Percentiles rank a stretch among this genome's conserved stretches.
phyloP scores from a whole-genome alignment of 345 rosid genomes.

The Heritiera fomes region DNA sequence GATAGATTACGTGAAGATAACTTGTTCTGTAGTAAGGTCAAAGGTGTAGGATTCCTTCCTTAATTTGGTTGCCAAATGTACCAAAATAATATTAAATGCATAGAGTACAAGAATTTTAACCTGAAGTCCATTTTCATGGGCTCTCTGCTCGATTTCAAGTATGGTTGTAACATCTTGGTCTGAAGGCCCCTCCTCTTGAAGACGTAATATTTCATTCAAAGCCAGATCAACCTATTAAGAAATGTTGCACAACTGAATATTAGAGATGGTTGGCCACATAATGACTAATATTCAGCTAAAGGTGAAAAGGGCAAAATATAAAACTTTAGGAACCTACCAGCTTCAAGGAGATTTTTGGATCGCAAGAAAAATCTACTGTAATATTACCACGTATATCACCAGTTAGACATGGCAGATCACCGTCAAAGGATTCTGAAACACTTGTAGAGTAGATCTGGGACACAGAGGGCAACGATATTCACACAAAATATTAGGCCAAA shows the following conservation, averaged over 20 bases:
- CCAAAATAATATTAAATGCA: background rate
- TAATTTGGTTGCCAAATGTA: background rate
- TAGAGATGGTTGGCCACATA: background rate
- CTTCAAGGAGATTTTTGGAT: slow-evolving; percentile 76
- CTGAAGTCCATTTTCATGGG: slow-evolving; percentile 87
- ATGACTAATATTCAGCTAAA: background rate
- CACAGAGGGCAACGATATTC: slow-evolving; percentile 13
- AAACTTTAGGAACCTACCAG: slow-evolving; percentile 42
- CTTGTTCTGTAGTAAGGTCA: background rate
- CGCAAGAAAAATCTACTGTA: slow-evolving; percentile 75
- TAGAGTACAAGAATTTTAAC: slow-evolving; percentile 30
- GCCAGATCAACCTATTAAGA: slow-evolving; percentile 73
- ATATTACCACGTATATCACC: slow-evolving; percentile 81
- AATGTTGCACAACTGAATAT: slow-evolving; percentile 10
- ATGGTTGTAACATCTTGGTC: slow-evolving; percentile 69
- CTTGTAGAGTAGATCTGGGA: slow-evolving; percentile 77
- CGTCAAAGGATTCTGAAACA: slow-evolving; percentile 81
- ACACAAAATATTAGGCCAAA: slow-evolving; percentile 18
- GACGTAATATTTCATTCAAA: slow-evolving; percentile 72
- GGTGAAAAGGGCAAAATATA: background rate
- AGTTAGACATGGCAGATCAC: slow-evolving; percentile 76
- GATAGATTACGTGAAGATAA: background rate
- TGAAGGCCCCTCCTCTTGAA: slow-evolving; percentile 78
- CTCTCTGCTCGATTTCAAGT: slow-evolving; percentile 90
- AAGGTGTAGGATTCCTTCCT: background rate